These are phyloP conservation scores for Saturnispora hagleri DNA, from an alignment of 805 yeast genomes.

Conservation along the genomic window DNA sequence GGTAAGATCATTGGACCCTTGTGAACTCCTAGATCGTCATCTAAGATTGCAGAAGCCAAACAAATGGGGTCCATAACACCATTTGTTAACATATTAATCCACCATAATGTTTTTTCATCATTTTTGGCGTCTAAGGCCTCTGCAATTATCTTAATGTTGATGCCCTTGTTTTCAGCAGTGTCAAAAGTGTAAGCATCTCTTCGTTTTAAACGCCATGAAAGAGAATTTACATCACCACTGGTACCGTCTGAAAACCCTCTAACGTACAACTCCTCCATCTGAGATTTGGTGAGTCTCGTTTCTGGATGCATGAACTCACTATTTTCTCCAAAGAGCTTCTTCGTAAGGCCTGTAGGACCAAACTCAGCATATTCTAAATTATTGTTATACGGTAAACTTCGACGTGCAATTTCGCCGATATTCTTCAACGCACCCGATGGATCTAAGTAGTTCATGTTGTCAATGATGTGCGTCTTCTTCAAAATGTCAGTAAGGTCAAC, in stretches of 20 bases:
- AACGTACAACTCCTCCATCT: background rate
- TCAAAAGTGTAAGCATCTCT: background rate
- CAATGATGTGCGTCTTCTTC: background rate
- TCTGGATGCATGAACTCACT: conserved; percentile 3
- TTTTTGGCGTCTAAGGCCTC: conserved; percentile 18
- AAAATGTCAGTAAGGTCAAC: background rate
- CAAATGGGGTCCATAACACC: conserved; percentile 71
- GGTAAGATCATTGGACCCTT: conserved; percentile 79
- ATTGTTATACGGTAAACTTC: background rate
- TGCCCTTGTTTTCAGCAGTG: background rate
- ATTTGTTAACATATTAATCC: conserved; percentile 8
- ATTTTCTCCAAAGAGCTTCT: conserved; percentile 3
- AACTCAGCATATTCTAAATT: background rate
- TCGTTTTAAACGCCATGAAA: conserved; percentile 2
- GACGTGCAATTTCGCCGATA: background rate
- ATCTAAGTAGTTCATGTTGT: background rate
- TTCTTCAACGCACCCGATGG: background rate
- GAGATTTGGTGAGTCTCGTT: background rate
- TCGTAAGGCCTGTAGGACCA: background rate
- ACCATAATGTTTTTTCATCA: conserved; percentile 15
- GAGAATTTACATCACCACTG: background rate
- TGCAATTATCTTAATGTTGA: background rate
- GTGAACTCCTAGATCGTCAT: conserved; percentile 66
- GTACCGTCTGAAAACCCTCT: background rate
- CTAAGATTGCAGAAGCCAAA: conserved; percentile 62